Conservation (phyloP, 2,329 filamentous ascomycete species). For the Corynespora cassiicola region DNA sequence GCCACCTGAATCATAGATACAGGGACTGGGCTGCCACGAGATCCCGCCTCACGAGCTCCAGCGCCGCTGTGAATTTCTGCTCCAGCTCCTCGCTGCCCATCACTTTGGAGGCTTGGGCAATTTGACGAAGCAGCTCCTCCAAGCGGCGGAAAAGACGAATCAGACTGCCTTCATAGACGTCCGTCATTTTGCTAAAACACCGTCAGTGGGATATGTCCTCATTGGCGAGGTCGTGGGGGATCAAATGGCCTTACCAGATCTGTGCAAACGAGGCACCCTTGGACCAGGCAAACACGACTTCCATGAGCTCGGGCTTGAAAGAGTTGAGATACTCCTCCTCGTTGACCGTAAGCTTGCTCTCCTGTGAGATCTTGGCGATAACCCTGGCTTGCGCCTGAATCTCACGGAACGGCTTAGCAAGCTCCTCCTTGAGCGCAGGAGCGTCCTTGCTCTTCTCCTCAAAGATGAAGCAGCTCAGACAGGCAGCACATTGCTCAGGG, state of each 20-base stretch:
- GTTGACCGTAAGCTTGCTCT: conserved; percentile 92
- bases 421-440: conserved; percentile 76
- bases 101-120: conserved; percentile 93
- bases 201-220: conserved; percentile 8
- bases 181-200: conserved; percentile 90
- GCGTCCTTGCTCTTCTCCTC: conserved; percentile 90
- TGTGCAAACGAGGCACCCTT: conserved; percentile 88
- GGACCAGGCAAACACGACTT: conserved; percentile 91
- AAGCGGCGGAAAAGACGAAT: conserved; percentile 95
- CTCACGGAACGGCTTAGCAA: conserved; percentile 84
- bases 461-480: conserved; percentile 94
- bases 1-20: conserved; percentile 66
- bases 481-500: conserved; percentile 84
- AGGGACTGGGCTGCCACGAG: conserved; percentile 94
- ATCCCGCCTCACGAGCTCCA: conserved; percentile 87
- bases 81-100: conserved; percentile 97
- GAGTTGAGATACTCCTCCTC: conserved; percentile 91
- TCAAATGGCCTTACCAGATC: conserved; percentile 77
- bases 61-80: conserved; percentile 85
- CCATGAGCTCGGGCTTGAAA: conserved; percentile 96
- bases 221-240: neutral
- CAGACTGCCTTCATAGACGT: conserved; percentile 94
- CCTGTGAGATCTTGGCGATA: conserved; percentile 91
- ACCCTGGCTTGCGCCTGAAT: conserved; percentile 86
- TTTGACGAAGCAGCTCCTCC: conserved; percentile 92